These are phyloP conservation scores for Discostella stelligeroides DNA, from an alignment of 108 stramenopile species.

Conservation along the genomic window DNA sequence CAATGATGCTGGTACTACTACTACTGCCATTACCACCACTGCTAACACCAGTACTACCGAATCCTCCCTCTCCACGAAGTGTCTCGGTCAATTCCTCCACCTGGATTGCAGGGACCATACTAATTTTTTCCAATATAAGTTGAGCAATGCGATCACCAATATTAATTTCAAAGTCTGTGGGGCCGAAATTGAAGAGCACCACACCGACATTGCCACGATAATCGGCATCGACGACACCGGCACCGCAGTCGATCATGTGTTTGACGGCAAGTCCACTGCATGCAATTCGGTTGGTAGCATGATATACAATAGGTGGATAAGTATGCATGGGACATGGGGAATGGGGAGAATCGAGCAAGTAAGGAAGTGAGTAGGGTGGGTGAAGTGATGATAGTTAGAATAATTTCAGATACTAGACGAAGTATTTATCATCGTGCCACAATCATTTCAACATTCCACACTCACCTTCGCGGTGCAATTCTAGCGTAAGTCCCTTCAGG, in stretches of 20 bases:
- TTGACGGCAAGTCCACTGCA: slow-evolving; percentile 90
- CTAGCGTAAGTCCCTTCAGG: slow-evolving; percentile 95
- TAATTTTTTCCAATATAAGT: slow-evolving; percentile 94
- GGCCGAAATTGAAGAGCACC: slow-evolving; percentile 95
- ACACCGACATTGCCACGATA: slow-evolving; percentile 98
- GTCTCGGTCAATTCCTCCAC: slow-evolving; percentile 88
- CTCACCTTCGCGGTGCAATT: slow-evolving; percentile 82
- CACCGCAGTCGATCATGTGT: slow-evolving; percentile 95
- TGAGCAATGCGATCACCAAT: slow-evolving; percentile 98
- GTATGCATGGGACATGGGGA: background rate
- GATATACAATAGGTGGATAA: background rate
- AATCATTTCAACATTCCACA: too few species aligned
- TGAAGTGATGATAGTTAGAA: background rate
- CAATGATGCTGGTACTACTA: too few species aligned
- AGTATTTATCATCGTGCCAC: too few species aligned
- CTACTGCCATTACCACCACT: too few species aligned
- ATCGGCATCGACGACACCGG: slow-evolving; percentile 98
- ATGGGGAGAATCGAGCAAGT: background rate
- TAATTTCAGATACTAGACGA: too few species aligned
- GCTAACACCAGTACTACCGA: slow-evolving; percentile 88
- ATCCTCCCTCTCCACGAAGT: slow-evolving; percentile 87
- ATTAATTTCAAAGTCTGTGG: slow-evolving; percentile 81
- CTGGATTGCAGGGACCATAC: slow-evolving; percentile 79
- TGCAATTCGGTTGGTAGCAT: too few species aligned
- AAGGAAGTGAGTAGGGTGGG: background rate